Evolutionary conservation across 768 basidiomycete genomes (phyloP).

Genomic region (Obba rivulosa): DNA sequence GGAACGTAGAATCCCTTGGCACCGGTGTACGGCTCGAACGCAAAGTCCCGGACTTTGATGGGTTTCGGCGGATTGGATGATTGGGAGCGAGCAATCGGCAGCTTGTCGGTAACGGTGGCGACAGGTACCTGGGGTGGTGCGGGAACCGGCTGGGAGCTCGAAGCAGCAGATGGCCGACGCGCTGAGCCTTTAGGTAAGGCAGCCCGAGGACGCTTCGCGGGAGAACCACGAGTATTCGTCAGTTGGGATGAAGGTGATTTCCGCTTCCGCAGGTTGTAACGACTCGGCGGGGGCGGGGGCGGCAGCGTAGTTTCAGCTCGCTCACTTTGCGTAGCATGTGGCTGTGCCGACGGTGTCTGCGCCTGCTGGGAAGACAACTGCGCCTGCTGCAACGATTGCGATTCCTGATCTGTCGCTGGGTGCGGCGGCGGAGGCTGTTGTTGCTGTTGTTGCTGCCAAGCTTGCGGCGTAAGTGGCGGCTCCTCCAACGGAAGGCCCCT

Average conservation of each 20-base stretch:
- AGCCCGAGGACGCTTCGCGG: background rate
- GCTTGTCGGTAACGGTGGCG: background rate
- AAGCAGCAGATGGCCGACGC: too few relatives aligned
- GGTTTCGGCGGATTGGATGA: background rate
- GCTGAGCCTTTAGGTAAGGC: background rate
- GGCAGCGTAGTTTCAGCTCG: too few relatives aligned
- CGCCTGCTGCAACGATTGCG: too few relatives aligned
- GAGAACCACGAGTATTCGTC: background rate
- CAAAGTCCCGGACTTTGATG: constrained; percentile 21
- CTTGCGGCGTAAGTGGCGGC: background rate
- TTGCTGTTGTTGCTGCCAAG: background rate
- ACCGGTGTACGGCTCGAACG: constrained; percentile 15
- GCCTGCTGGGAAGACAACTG: too few relatives aligned
- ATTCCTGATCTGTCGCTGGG: background rate
- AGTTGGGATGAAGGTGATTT: background rate
- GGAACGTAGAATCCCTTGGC: constrained; percentile 16
- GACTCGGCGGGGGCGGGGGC: background rate
- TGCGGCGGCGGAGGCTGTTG: background rate
- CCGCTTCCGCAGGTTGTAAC: background rate
- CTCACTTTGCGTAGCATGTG: too few relatives aligned
- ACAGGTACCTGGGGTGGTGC: too few relatives aligned
- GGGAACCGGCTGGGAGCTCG: too few relatives aligned
- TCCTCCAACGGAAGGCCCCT: background rate
- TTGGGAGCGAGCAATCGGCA: background rate
- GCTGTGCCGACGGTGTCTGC: too few relatives aligned